Evolutionary conservation across 257 asterid species (phyloP), one percentile per base, ranked within the genome.

Genomic region (Solanum peruvianum): DNA sequence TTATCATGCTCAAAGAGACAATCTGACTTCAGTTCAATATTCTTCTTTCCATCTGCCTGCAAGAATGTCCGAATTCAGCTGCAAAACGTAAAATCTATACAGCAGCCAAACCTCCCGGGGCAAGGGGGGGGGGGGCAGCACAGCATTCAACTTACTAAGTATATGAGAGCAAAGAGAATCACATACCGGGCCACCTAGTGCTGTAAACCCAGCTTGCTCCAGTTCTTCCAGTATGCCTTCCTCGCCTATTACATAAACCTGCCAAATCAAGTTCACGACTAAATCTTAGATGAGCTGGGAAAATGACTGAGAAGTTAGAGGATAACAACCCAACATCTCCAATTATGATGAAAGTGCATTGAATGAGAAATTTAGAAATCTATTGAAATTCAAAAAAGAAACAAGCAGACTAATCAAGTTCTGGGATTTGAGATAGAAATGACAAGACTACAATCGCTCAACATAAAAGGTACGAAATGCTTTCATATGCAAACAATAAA

Each of bases 221-320:
- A 95, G 88, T 90, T 97, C 98, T 88, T 95, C 98, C 89, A 90
- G 37, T 88, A 97, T 95, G 91, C 99, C 99, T 88, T 94, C 97
- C 89, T 91, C 98, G 18, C 99, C 99, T 87, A 97, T 92, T 42
- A 94, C 99, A 88, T 97, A 97, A 83, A 97, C 98, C 99, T 97
- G 93, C 84, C 86, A 87, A 86, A 78, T 77, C 89, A 41, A 87
- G 44, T 84, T 35, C 44, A 45, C 42, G 71, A 12, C 33, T 45
- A 25, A 23, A 42, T 29, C 42, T 56, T 47, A 80, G 76, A 86
- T 44, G 62, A 25, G n/a, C 62, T 14, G 39, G 62, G 83, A 14
- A 14, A 77, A 77, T n/a, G 12, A 25, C 5, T 25, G 62, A 47
- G 67, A 49, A 27, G 42, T 10, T 47, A 80, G 85, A 47, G 18